Conservation (phyloP, 371 early-diverging fungal genomes). For the Mortierella sp. region DNA sequence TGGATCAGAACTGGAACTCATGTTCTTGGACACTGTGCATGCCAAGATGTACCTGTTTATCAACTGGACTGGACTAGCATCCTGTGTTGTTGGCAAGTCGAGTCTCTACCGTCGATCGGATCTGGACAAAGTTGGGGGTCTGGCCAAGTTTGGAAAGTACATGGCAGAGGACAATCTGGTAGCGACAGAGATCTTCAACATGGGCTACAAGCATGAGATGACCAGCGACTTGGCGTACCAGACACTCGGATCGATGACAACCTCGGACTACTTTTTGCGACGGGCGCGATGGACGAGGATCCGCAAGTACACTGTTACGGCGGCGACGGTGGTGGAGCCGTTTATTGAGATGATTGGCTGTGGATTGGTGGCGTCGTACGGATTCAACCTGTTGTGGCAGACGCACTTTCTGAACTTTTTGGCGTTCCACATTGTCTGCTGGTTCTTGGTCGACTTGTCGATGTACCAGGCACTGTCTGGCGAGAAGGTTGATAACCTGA, state of each 20-base stretch:
- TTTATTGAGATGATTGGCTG: conserved; percentile 89
- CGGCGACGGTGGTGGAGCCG: conserved; percentile 90
- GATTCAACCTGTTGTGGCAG: conserved; percentile 63
- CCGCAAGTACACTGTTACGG: conserved; percentile 89
- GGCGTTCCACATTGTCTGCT: conserved; percentile 73
- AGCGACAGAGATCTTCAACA: conserved; percentile 85
- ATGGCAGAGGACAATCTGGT: conserved; percentile 96
- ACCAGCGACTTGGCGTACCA: conserved; percentile 90
- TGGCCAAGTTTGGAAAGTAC: conserved; percentile 86
- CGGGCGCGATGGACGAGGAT: conserved; percentile 93
- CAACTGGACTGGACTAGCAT: conserved; percentile 84
- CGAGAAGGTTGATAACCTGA: conserved; percentile 48
- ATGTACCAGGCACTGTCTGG: conserved; percentile 67
- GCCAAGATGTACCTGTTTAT: conserved; percentile 94
- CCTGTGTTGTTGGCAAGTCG: conserved; percentile 95
- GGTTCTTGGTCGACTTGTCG: conserved; percentile 78
- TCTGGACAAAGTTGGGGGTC: conserved; percentile 84
- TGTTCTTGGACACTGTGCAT: conserved; percentile 90
- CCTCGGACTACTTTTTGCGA: conserved; percentile 84
- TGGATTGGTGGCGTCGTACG: conserved; percentile 80
- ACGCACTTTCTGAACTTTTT: conserved; percentile 64
- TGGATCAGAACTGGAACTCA: conserved; percentile 87
- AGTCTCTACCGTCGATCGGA: conserved; percentile 89
- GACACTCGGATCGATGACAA: conserved; percentile 77
- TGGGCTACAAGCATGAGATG: conserved; percentile 86